Evolutionary conservation across 2,329 filamentous ascomycete genomes (phyloP), one percentile per base, ranked within the genome.

Genomic region (Simplicillium aogashimaense): DNA sequence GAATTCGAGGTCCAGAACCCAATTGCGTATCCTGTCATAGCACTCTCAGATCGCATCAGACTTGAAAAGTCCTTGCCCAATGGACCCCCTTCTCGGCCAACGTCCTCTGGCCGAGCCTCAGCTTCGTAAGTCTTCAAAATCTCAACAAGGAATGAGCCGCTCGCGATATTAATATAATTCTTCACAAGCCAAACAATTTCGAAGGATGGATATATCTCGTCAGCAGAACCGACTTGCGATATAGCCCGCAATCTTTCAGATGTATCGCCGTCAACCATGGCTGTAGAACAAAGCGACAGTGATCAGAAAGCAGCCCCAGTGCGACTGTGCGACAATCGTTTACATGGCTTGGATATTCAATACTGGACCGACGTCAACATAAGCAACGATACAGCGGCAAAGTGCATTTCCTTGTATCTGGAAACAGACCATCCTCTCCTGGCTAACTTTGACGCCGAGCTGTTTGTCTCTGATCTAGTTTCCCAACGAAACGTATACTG

Each of bases 361-460:
- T 51, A 51, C 40, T 61, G 64, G 64, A 61, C 63, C 11, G 43
- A 55, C 17, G 50, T 63, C 6, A 25, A 9, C 20, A 25, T 25
- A 5, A 34, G 48, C 1, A 49, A 56, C 34, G 49, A 57, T 5
- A 43, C 57, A 12, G 56, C 58, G 13, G 54, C 53, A 2, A 49
- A 46, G 10, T 46, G 50, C 18, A 58, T 64, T 13, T 64, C 60
- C 2, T 41, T 57, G 2, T 64, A 64, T 33, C 43, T 64, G 6
- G 47, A 52, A 37, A 64, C 60, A 2, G 61, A 66, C 12, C 58
- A 64, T 38, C 60, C 62, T 0, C 47, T 66, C 1, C 43, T 66
- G 12, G 59, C 57, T 2, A 39, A 53, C 1, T 66, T 66, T 32
- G 50, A 61, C 18, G 44, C 62, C 0, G 14, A 49, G 14, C 43